Evolutionary conservation across 2,329 filamentous ascomycete genomes (phyloP), one percentile per base, ranked within the genome.

Genomic region (Pseudogymnoascus sp.): DNA sequence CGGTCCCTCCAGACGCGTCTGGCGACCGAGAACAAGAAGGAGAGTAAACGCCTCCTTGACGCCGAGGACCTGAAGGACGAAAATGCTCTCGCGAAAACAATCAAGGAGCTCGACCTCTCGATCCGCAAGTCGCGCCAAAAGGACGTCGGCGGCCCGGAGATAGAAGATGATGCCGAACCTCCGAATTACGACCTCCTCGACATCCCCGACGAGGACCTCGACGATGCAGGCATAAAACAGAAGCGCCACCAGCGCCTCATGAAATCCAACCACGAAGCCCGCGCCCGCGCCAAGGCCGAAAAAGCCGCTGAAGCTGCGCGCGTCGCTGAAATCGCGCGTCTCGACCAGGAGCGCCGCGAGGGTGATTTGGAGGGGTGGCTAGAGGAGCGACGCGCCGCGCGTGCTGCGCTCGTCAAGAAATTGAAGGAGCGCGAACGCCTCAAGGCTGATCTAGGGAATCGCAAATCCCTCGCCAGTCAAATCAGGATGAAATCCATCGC

Each of bases 401-500:
- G 92, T n/a, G 74, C 78, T n/a, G 77, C 85, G 68, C 84, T 85
- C 21, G 80, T 96, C 2, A 83, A 91, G 71, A 92, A 87, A 76
- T 96, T 99, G 76, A 97, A 96, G 76, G 93, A 98, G 70, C 88
- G 92, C 62, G 92, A 98, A 72, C 86, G 93, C 16, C 84, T 97
- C 66, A 97, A 96, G 78, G 91, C 92, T 48, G 95, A 99, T 73
- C 84, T 97, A 1, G 93, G 93, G 64, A 98, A 98, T 77, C 90
- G 95, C 73, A 99, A 99, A 76, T 97, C 93, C 0, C 86, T 97
- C 19, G 95, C 95, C 7, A 95, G 90, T 64, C 93, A 98, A 76
- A 96, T 96, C 78, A 90, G 95, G 67, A 99, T 99, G 95, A 98
- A 98, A 79, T 93, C 89, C 61, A 92, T 99, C 65, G 95, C 95